These are phyloP conservation scores for Alternaria gansuensis DNA, from an alignment of 2,329 filamentous ascomycete species.

Conservation along the genomic window DNA sequence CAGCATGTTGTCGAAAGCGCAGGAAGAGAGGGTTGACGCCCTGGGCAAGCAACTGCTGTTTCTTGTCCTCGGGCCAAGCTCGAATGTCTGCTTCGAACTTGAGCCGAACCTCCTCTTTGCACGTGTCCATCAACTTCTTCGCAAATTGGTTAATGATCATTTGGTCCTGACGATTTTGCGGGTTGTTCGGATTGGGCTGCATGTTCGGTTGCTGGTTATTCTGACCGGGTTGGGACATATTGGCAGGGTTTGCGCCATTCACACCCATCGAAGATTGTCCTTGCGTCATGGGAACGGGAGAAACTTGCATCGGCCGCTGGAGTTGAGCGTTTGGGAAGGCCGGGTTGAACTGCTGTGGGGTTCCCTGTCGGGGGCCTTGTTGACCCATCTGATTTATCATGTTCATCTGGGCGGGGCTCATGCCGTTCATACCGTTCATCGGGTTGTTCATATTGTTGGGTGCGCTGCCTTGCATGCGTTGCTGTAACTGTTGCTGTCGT, in stretches of 20 bases:
- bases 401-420: constrained; percentile 47
- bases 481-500: constrained; percentile 43
- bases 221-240: constrained; percentile 33
- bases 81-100: constrained; percentile 54
- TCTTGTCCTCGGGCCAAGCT: constrained; percentile 58
- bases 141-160: constrained; percentile 57
- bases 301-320: constrained; percentile 61
- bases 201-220: constrained; percentile 46
- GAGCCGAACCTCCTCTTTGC: constrained; percentile 60
- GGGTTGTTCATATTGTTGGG: constrained; percentile 38
- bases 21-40: constrained; percentile 61
- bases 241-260: constrained; percentile 35
- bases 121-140: constrained; percentile 57
- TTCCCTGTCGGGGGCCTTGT: constrained; percentile 50
- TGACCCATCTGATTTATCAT: constrained; percentile 51
- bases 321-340: constrained; percentile 60
- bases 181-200: constrained; percentile 36
- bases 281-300: constrained; percentile 56
- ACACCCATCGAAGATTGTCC: constrained; percentile 46
- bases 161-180: constrained; percentile 34
- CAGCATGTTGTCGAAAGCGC: constrained; percentile 61
- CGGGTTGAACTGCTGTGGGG: constrained; percentile 54
- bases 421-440: constrained; percentile 46
- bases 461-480: constrained; percentile 35
- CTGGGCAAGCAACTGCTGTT: constrained; percentile 56